Evolutionary conservation across 2,329 filamentous ascomycete species (phyloP).

Genomic region (Xylariomycetidae sp.): DNA sequence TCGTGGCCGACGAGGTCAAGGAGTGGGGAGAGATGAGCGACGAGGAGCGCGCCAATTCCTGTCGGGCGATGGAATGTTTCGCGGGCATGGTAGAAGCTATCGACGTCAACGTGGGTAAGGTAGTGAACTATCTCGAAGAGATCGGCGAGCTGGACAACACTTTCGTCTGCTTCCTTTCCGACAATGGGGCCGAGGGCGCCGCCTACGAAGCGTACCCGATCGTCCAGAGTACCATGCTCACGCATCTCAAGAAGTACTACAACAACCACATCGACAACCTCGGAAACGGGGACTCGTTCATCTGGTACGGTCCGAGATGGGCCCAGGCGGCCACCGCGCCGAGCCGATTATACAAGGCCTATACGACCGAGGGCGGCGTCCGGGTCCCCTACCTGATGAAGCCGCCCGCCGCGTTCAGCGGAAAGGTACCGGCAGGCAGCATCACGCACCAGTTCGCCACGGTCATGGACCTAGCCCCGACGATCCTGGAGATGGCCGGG

Average conservation of each 20-base stretch:
- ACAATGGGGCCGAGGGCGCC: conserved; percentile 59
- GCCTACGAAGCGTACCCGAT: conserved; percentile 55
- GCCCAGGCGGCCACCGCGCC: conserved; percentile 37
- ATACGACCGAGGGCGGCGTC: conserved; percentile 45
- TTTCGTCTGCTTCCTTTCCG: conserved; percentile 58
- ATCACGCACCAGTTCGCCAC: conserved; percentile 49
- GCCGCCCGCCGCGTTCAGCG: conserved; percentile 27
- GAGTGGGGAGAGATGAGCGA: conserved; percentile 42
- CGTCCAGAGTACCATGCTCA: conserved; percentile 46
- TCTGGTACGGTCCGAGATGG: conserved; percentile 58
- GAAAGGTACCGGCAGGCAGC: conserved; percentile 21
- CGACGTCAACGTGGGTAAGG: conserved; percentile 55
- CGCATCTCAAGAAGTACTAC: conserved; percentile 51
- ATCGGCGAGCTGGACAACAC: conserved; percentile 60
- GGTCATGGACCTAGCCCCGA: conserved; percentile 46
- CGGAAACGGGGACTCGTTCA: conserved; percentile 51
- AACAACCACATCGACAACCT: conserved; percentile 54
- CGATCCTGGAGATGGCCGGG: conserved; percentile 43
- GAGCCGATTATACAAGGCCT: conserved; percentile 33
- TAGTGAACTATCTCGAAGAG: conserved; percentile 50
- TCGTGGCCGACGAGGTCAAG: conserved; percentile 44
- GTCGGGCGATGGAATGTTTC: conserved; percentile 55
- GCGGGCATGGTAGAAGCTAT: conserved; percentile 62
- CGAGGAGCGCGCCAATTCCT: conserved; percentile 43
- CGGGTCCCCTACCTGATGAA: conserved; percentile 48